Evolutionary conservation across 169 alveolate species (phyloP), one percentile per base, ranked within the genome.

Genomic region (Cryptosporidium tyzzeri): DNA sequence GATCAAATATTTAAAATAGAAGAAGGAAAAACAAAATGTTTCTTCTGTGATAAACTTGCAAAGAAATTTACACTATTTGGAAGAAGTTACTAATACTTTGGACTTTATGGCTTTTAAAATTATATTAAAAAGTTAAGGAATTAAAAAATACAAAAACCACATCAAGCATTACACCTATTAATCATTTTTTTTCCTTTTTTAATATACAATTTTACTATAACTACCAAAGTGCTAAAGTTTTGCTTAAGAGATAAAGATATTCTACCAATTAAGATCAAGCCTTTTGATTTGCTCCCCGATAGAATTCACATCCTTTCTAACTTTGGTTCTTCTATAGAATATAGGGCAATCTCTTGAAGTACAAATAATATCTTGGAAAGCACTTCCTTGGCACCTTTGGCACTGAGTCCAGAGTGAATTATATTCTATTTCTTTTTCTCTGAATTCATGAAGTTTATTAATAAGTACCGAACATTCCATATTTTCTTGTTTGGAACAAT

Each of bases 271-370:
- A 2, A 59, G 37, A 45, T 67, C 53, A 39, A 80, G 68, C 39
- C 89, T 80, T 33, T 92, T 65, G 7, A 93, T 86, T 45, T 93
- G 94, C 51, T 91, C 94, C 74, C 93, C 94, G 50, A 95, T 69
- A 35, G 92, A 85, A 29, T 95, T 91, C 62, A 97, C 93, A 68
- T 96, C 98, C 70, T 96, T 96, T 93, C 96, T 93, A 39, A 97
- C 97, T 86, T 98, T 97, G 35, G 96, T 98, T 84, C 99, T 93
- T 70, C 98, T 96, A 93, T 98, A 98, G 93, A 97, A 98, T 53
- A 98, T 98, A 14, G 99, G 99, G 70, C 99, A 98, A 91, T 98
- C 99, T 70, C 99, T 94, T 92, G 97, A 97, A 62, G 96, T 94
- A 92, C 99, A 98, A 50, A 98, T 95, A 58, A 98, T 98, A 53